A percentile compares a stretch with the other conserved stretches of the same genome.
Evolutionary conservation across 2,329 filamentous ascomycete species (phyloP).

Genomic region (Fusarium buxicola): DNA sequence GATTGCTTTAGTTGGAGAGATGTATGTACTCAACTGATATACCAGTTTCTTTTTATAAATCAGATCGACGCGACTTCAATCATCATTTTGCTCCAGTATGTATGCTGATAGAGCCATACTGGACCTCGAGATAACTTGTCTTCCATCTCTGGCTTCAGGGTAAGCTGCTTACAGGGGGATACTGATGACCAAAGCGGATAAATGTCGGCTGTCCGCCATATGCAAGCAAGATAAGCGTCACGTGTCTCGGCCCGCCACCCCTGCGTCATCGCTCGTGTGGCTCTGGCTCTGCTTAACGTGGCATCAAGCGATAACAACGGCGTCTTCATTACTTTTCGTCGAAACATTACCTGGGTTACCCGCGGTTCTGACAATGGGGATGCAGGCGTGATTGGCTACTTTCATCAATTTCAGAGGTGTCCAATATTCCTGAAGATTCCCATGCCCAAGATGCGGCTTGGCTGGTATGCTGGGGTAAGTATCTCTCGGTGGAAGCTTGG

Average conservation of each 20-base stretch:
- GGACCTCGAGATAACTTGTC: neutral
- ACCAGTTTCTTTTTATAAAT: no score
- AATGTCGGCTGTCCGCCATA: conserved; percentile 19
- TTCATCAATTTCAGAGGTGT: conserved; percentile 20
- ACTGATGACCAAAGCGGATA: conserved; percentile 23
- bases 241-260: conserved; percentile 36
- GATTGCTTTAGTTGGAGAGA: neutral
- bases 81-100: neutral
- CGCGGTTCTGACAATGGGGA: conserved; percentile 40
- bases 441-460: conserved; percentile 65
- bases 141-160: conserved; percentile 31
- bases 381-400: conserved; percentile 35
- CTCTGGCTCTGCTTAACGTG: conserved; percentile 45
- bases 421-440: conserved; percentile 26
- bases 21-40: no score
- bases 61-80: no score
- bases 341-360: conserved; percentile 26
- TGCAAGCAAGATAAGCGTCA: conserved; percentile 32
- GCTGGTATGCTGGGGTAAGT: conserved; percentile 72
- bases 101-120: neutral
- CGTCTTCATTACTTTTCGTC: conserved; percentile 16
- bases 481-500: conserved; percentile 33
- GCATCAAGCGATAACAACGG: conserved; percentile 41
- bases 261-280: conserved; percentile 45
- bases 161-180: conserved; percentile 15